Conservation (phyloP, 345 rosid genomes). For the Lepidium sativum region DNA sequence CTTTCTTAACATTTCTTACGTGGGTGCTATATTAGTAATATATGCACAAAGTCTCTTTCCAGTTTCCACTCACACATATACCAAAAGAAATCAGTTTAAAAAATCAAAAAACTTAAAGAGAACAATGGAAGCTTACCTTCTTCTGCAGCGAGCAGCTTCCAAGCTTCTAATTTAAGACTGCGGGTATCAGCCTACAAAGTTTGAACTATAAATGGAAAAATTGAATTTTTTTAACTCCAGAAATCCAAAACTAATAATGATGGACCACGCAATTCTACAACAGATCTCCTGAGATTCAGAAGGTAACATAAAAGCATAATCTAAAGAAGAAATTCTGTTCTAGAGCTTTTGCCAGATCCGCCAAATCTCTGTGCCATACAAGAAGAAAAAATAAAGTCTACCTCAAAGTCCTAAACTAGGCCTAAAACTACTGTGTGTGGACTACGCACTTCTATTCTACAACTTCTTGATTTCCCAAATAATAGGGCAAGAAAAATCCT, state of each 20-base stretch:
- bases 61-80: background rate
- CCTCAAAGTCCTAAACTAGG: background rate
- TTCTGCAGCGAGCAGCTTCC: constrained; percentile 90
- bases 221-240: background rate
- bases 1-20: background rate
- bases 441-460: background rate
- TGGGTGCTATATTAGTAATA: background rate
- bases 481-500: background rate
- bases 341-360: background rate
- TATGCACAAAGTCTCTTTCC: background rate
- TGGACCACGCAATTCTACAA: background rate
- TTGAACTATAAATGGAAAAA: constrained; percentile 6
- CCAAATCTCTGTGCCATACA: background rate
- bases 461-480: background rate
- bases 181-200: constrained; percentile 66
- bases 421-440: background rate
- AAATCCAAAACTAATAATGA: background rate
- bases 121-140: constrained; percentile 46
- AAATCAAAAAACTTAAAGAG: background rate
- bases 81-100: background rate
- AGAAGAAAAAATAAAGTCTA: background rate
- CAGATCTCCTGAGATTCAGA: background rate
- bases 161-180: constrained; percentile 69
- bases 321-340: background rate
- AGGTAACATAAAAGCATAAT: background rate